These are phyloP conservation scores for Aspergillus kassunensis DNA, from an alignment of 495 filamentous ascomycete species.

Conservation along the genomic window DNA sequence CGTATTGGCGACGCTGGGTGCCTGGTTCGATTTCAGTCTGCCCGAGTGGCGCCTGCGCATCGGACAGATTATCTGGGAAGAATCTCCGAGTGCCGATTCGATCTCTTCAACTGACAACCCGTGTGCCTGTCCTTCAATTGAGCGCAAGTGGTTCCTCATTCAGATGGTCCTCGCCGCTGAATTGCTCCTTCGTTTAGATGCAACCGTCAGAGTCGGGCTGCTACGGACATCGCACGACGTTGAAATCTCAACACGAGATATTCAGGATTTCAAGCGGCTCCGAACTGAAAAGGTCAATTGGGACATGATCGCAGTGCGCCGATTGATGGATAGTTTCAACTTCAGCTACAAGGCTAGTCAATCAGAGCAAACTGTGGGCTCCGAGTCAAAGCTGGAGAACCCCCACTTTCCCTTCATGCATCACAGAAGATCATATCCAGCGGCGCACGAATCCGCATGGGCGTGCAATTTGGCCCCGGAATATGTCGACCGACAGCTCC, in stretches of 20 bases:
- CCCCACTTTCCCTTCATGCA: conserved; percentile 26
- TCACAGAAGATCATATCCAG: conserved; percentile 14
- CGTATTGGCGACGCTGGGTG: conserved; percentile 42
- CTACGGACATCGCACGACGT: conserved; percentile 45
- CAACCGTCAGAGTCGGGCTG: conserved; percentile 53
- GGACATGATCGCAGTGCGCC: conserved; percentile 71
- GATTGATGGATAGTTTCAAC: conserved; percentile 71
- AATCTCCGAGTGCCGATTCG: conserved; percentile 45
- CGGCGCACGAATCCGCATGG: conserved; percentile 29
- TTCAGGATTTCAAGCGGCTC: conserved; percentile 59
- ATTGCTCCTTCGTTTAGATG: conserved; percentile 69
- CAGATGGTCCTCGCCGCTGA: conserved; percentile 77
- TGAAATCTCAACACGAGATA: conserved; percentile 53
- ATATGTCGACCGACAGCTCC: conserved; percentile 42
- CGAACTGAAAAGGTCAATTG: conserved; percentile 69
- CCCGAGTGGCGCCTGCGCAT: conserved; percentile 76
- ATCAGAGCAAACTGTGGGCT: conserved; percentile 5
- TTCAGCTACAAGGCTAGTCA: conserved; percentile 15
- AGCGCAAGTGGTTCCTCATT: conserved; percentile 73
- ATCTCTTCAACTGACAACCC: conserved; percentile 32
- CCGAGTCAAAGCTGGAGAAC: conserved; percentile 5
- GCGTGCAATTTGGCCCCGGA: conserved; percentile 37
- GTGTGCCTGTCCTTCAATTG: conserved; percentile 38
- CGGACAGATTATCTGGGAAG: conserved; percentile 78
- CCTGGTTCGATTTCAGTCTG: conserved; percentile 75